Percentiles rank a stretch among this genome's conserved stretches.
Evolutionary conservation across 2,329 filamentous ascomycete species (phyloP).

Genomic region (Fusarium sp.): DNA sequence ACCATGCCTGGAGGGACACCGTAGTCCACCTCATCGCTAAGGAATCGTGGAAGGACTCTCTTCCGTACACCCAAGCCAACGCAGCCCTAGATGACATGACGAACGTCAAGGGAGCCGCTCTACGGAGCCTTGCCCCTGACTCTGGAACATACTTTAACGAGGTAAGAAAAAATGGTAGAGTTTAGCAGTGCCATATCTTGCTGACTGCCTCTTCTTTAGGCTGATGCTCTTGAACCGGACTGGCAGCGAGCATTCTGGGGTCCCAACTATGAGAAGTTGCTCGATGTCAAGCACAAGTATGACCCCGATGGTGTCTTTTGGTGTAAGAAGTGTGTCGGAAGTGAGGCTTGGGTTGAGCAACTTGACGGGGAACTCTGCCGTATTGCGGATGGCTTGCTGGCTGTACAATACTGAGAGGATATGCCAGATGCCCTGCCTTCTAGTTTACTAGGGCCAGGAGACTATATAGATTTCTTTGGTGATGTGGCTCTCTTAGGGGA

Average conservation of each 20-base stretch:
- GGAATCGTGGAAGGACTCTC: background rate
- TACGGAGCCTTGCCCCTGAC: background rate
- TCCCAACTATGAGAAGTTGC: background rate
- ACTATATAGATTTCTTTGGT: background rate
- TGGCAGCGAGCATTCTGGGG: background rate
- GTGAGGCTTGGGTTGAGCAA: background rate
- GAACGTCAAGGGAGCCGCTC: background rate
- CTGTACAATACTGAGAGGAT: background rate
- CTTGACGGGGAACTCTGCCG: background rate
- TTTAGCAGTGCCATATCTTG: background rate
- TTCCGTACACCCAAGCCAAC: no score
- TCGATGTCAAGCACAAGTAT: background rate
- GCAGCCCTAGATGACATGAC: background rate
- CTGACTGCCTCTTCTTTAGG: background rate
- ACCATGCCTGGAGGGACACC: background rate
- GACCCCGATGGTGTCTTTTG: background rate
- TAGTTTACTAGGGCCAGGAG: background rate
- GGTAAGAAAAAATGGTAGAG: background rate
- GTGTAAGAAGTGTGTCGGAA: background rate
- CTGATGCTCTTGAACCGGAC: background rate
- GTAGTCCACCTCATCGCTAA: background rate
- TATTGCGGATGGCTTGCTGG: background rate
- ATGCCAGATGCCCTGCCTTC: background rate
- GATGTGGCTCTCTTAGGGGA: background rate
- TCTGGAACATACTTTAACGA: background rate